Base-by-base conservation (phyloP, 2,329 filamentous ascomycete species). In the Aspergillus spinulosporus region DNA sequence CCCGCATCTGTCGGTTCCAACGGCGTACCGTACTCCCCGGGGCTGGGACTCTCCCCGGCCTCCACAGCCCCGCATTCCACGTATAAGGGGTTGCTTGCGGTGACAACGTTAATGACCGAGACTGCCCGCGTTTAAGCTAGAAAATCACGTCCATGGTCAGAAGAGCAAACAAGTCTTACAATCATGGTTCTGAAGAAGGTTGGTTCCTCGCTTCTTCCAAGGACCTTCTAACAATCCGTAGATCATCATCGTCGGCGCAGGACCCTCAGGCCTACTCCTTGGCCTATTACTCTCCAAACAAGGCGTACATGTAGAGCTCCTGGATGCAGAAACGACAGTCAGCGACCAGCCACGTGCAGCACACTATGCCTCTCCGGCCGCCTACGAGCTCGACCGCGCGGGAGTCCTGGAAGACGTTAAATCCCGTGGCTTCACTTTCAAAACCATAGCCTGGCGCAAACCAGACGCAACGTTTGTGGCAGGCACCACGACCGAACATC, bases 341-440 rank as follows among this genome's bases (percentile, higher is more conserved):
- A 82, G 86, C 71, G 75, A 80, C 56, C 82, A 83, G 56, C 85
- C 85, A 0, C 82, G 85, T 29, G 85, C 85, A 11, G 82, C 84
- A 2, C 83, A 86, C 68, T 87, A 86, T 66, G 82, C 81, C 3
- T 76, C 82, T 0, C 78, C 83, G 0, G 84, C 83, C 1, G 79
- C 84, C 43, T 80, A 80, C 39, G 83, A 85, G 56, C 77, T 88
- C 48, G 66, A 74, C 40, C 78, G 82, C n/a, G 84, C 84, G 0
- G 84, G 84, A 0, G 78, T 87, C 8, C 71, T 87, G 14, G 77
- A 80, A n/a, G 76, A 81, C 62, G 72, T 82, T 11, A 73, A 74
- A 21, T 64, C 67, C 6, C 67, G 72, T 14, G 77, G 79, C 28
- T 72, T 81, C 52, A 65, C 72, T 14, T 74, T 78, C 21, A 66